These are phyloP conservation scores for Aspergillus carlsbadensis DNA, from an alignment of 495 filamentous ascomycete genomes.

Conservation along the genomic window DNA sequence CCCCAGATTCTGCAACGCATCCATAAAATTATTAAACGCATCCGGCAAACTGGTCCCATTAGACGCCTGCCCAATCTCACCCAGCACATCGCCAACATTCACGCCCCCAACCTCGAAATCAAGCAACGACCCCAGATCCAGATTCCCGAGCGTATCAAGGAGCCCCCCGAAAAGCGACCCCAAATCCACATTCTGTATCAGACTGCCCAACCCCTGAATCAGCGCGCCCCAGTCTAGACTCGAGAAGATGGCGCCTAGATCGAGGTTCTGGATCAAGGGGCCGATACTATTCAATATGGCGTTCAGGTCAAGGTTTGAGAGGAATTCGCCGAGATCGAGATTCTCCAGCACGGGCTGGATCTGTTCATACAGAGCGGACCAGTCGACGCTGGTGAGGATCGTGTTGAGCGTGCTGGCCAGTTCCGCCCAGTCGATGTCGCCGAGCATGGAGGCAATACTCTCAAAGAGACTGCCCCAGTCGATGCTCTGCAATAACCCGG, in stretches of 20 bases:
- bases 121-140: background rate
- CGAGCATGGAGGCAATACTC: background rate
- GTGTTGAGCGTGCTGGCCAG: background rate
- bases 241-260: background rate
- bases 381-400: conserved; percentile 1
- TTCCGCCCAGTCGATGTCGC: background rate
- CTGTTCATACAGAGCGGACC: background rate
- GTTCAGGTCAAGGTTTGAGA: background rate
- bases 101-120: conserved; percentile 3
- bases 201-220: no score
- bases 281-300: conserved; percentile 6
- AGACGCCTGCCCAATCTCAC: background rate
- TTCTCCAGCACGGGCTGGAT: background rate
- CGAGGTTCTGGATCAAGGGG: conserved; percentile 8
- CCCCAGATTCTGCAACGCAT: conserved; percentile 2
- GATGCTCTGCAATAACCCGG: background rate
- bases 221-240: no score
- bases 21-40: conserved; percentile 3
- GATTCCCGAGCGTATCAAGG: no score
- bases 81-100: background rate
- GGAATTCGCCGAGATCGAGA: background rate
- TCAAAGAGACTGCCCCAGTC: background rate
- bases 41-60: conserved; percentile 2
- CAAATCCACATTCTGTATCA: no score
- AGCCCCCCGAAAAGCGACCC: no score